phyloP scores from a whole-genome alignment of 1,139 yeast species.

The Blastobotrys capitulatus region DNA sequence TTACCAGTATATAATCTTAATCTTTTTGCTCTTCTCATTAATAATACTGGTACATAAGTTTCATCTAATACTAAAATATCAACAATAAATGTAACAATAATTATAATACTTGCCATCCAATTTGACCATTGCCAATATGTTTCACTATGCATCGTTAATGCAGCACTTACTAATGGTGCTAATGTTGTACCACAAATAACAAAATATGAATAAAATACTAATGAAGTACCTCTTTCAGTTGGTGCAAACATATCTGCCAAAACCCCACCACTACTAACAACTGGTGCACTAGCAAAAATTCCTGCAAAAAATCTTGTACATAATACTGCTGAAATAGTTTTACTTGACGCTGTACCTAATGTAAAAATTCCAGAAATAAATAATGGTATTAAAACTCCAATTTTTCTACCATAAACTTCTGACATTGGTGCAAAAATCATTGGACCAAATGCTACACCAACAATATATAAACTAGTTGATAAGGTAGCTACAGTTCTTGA shows the following conservation, averaged over 20 bases:
- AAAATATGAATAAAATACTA: slow-evolving; percentile 61
- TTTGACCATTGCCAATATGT: slow-evolving; percentile 54
- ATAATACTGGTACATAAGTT: slow-evolving; percentile 64
- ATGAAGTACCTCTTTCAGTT: slow-evolving; percentile 62
- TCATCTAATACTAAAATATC: slow-evolving; percentile 53
- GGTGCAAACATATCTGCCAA: slow-evolving; percentile 62
- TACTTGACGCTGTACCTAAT: slow-evolving; percentile 27
- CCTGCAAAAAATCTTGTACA: slow-evolving; percentile 70
- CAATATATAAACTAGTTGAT: slow-evolving; percentile 61
- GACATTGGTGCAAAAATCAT: slow-evolving; percentile 73
- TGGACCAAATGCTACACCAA: slow-evolving; percentile 77
- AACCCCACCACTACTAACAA: slow-evolving; percentile 76
- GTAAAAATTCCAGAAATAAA: slow-evolving; percentile 42
- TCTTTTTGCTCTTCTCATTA: slow-evolving; percentile 50
- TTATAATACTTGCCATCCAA: slow-evolving; percentile 61
- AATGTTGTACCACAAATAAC: slow-evolving; percentile 71
- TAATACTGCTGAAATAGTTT: slow-evolving; percentile 54
- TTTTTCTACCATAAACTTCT: slow-evolving; percentile 69
- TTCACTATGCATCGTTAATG: slow-evolving; percentile 47
- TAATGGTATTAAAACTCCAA: slow-evolving; percentile 60
- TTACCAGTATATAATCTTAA: slow-evolving; percentile 58
- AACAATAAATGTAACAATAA: slow-evolving; percentile 50
- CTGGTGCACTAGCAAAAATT: slow-evolving; percentile 65
- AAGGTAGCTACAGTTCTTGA: slow-evolving; percentile 57
- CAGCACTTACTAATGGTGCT: slow-evolving; percentile 66